A percentile compares a stretch with the other conserved stretches of the same genome.
phyloP scores from a whole-genome alignment of 352 stramenopile species.

The Phytophthora melonis region DNA sequence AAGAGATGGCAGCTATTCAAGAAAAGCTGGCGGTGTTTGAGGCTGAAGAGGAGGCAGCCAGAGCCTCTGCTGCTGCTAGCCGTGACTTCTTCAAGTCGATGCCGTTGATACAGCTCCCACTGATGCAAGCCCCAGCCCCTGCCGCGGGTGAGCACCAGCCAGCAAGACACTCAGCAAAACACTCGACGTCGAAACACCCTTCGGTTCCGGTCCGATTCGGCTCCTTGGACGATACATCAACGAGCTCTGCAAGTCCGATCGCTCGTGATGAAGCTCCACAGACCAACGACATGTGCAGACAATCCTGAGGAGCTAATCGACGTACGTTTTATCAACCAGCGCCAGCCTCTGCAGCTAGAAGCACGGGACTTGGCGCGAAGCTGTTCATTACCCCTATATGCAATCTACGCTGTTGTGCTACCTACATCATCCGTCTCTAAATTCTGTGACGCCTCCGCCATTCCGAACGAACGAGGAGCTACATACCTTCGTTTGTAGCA shows the following conservation, averaged over 20 bases:
- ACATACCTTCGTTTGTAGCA: no score
- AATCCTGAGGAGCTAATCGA: conserved; percentile 30
- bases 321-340: conserved; percentile 8
- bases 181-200: conserved; percentile 7
- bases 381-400: conserved; percentile 21
- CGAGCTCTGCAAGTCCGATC: conserved; percentile 36
- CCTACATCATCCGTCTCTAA: not conserved
- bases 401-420: not conserved
- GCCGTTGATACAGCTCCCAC: conserved; percentile 43
- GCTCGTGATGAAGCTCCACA: conserved; percentile 13
- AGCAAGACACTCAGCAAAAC: conserved; percentile 19
- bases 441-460: no score
- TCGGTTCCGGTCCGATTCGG: conserved; percentile 26
- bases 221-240: conserved; percentile 35
- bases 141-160: conserved; percentile 27
- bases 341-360: not conserved
- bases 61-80: conserved; percentile 28
- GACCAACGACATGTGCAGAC: conserved; percentile 31
- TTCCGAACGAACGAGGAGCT: no score
- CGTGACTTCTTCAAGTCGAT: conserved; percentile 59
- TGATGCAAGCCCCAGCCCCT: conserved; percentile 39
- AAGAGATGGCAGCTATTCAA: conserved; percentile 34
- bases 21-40: conserved; percentile 38
- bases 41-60: conserved; percentile 26
- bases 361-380: not conserved